Base-by-base conservation (phyloP, 2,329 filamentous ascomycete species). In the Fusarium irregulare region DNA sequence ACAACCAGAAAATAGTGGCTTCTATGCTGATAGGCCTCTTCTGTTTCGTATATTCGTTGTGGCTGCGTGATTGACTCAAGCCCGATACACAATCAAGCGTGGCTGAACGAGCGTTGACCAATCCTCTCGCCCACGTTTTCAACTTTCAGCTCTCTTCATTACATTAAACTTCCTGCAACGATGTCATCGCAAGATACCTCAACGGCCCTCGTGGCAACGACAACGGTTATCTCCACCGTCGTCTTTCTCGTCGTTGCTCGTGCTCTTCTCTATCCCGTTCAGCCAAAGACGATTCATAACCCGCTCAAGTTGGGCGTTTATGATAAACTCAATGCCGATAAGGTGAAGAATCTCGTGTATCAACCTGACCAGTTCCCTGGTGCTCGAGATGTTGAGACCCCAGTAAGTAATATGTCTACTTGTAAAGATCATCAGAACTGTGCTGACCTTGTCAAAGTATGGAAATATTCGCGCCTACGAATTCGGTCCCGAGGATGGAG, bases 391-490 rank as follows among this genome's bases (percentile, higher is more conserved):
- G 89, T 97, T 18, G 78, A 84, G 6, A 92, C 90, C 6, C 91
- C 91, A 6, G 86, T 88, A 73, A 72, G 83, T 45, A 14, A 32
- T n/a, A 32, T 16, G 11, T 10, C 13, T 8, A 11, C n/a, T 32
- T 41, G 16, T 18, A 6, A 16, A n/a, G 12, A 40, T 21, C 3
- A 18, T 50, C 21, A 56, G 60, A 47, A 49, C n/a, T 50, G n/a
- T 62, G 23, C 58, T 70, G 34, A 72, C 41, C 5, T 27, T 9
- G 10, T 20, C 18, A 10, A 42, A 87, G 75, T 94, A 93, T 77
- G 93, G 93, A 51, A 89, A 84, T 34, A 89, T 94, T 57, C 85
- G 92, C 40, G 91, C 93, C 23, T 96, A 96, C 77, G 93, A 97
- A 82, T 97, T 91, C 81, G 93, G 93, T 2, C 91, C 93, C 2